Percentiles rank a stretch among this genome's conserved stretches.
phyloP scores from a whole-genome alignment of 1,284 basidiomycete genomes.

The Afroboletus lepidellus region DNA sequence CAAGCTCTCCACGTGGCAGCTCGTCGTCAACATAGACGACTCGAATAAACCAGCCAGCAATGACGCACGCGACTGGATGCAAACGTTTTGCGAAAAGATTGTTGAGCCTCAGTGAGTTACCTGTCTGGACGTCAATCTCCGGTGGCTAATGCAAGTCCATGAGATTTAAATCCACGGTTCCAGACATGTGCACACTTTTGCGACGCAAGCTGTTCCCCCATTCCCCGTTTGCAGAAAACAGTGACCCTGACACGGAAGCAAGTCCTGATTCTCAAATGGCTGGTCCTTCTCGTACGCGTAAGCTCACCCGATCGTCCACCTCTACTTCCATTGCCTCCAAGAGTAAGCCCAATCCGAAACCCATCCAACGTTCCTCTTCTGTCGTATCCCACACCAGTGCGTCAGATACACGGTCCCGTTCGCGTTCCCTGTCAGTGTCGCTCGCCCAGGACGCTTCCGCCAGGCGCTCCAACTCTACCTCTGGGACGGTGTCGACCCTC shows the following conservation, averaged over 20 bases:
- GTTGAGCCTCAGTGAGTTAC: slow-evolving; percentile 58
- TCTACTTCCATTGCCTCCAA: slow-evolving; percentile 16
- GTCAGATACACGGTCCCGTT: slow-evolving; percentile 43
- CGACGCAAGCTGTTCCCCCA: slow-evolving; percentile 66
- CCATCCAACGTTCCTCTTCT: slow-evolving; percentile 21
- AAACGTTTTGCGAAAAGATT: slow-evolving; percentile 61
- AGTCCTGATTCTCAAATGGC: slow-evolving; percentile 10
- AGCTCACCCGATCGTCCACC: slow-evolving; percentile 17
- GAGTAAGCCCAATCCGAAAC: slow-evolving; percentile 6
- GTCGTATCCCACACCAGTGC: slow-evolving; percentile 12
- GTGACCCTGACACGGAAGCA: slow-evolving; percentile 24
- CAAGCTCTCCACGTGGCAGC: slow-evolving; percentile 72
- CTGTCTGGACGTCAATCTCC: neutral
- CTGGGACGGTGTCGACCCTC: slow-evolving; percentile 38
- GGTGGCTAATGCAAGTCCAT: neutral
- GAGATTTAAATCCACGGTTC: slow-evolving; percentile 58
- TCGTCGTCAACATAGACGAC: slow-evolving; percentile 44
- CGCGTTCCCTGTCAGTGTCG: slow-evolving; percentile 64
- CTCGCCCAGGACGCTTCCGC: slow-evolving; percentile 52
- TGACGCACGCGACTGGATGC: slow-evolving; percentile 68
- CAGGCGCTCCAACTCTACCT: slow-evolving; percentile 39
- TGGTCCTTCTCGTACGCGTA: slow-evolving; percentile 13
- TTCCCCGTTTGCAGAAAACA: slow-evolving; percentile 51
- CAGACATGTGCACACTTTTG: slow-evolving; percentile 56
- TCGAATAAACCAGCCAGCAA: slow-evolving; percentile 1